Percentiles rank a stretch among this genome's conserved stretches.
Conservation (phyloP, 495 filamentous ascomycete genomes). For the Pyrenopolyporus hunteri region DNA sequence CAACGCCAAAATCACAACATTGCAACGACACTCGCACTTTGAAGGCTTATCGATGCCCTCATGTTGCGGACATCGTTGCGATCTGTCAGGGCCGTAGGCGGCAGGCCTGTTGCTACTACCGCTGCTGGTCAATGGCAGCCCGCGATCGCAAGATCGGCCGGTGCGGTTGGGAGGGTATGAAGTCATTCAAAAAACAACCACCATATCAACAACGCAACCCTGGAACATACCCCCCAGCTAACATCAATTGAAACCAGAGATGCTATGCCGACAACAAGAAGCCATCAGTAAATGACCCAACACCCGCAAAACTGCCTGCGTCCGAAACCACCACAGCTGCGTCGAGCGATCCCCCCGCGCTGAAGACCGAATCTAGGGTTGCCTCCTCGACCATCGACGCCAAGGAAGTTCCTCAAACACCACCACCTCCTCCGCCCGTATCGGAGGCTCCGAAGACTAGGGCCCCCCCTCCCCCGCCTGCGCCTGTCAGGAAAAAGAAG, state of each 20-base stretch:
- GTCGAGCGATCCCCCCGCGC: slow-evolving; percentile 54
- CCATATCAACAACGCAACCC: not conserved
- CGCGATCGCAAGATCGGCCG: slow-evolving; percentile 43
- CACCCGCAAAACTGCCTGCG: slow-evolving; percentile 61
- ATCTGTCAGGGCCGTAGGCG: slow-evolving; percentile 60
- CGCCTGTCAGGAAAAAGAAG: slow-evolving; percentile 65
- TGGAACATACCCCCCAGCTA: not conserved
- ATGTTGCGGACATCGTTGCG: slow-evolving; percentile 73
- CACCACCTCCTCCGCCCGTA: slow-evolving; percentile 56
- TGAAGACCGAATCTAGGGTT: slow-evolving; percentile 45
- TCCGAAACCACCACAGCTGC: slow-evolving; percentile 61
- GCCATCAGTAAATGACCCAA: slow-evolving; percentile 54
- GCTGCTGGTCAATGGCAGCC: slow-evolving; percentile 63
- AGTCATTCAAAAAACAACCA: slow-evolving; percentile 10
- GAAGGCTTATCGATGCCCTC: slow-evolving; percentile 58
- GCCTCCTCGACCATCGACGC: slow-evolving; percentile 62
- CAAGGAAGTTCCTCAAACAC: slow-evolving; percentile 65
- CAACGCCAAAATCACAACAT: slow-evolving; percentile 31
- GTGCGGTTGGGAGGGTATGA: slow-evolving; percentile 44
- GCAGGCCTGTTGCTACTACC: slow-evolving; percentile 54
- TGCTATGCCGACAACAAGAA: slow-evolving; percentile 65
- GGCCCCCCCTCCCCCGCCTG: slow-evolving; percentile 51
- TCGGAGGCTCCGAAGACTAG: slow-evolving; percentile 12
- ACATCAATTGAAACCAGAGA: slow-evolving; percentile 51
- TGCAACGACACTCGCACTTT: slow-evolving; percentile 45